Percentiles rank a stretch among this genome's conserved stretches.
phyloP scores from a whole-genome alignment of 805 yeast species.

The Spathaspora boniae region DNA sequence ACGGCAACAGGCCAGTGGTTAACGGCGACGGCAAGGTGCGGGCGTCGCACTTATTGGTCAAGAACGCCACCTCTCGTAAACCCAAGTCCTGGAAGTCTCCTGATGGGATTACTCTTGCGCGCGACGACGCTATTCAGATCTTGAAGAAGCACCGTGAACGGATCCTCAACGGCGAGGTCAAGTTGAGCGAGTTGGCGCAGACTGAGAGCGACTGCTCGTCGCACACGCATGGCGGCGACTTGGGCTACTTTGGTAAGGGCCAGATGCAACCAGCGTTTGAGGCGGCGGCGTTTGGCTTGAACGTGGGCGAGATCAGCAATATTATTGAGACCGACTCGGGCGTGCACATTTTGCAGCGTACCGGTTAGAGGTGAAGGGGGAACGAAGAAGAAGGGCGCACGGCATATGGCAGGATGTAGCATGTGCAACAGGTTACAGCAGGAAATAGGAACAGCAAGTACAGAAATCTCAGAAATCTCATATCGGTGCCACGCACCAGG shows the following conservation, averaged over 20 bases:
- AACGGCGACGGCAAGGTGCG: conserved; percentile 57
- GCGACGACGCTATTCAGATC: conserved; percentile 77
- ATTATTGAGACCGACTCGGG: conserved; percentile 90
- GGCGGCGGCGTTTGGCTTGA: conserved; percentile 74
- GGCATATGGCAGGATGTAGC: too few species aligned
- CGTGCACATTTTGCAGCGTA: conserved; percentile 81
- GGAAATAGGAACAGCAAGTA: too few species aligned
- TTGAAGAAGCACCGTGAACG: conserved; percentile 54
- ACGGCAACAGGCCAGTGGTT: conserved; percentile 44
- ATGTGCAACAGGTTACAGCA: too few species aligned
- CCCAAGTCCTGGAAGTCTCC: conserved; percentile 88
- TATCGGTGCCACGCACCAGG: too few species aligned
- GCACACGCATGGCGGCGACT: conserved; percentile 84
- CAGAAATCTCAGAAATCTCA: too few species aligned
- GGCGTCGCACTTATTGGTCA: conserved; percentile 77
- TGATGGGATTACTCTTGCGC: conserved; percentile 67
- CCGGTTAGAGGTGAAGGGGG: conserved; percentile 43
- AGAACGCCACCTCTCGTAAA: conserved; percentile 79
- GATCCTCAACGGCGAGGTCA: conserved; percentile 60
- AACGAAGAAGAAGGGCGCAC: neutral
- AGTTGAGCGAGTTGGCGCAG: conserved; percentile 68
- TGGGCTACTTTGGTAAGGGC: conserved; percentile 84
- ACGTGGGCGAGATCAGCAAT: conserved; percentile 79
- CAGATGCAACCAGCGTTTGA: conserved; percentile 96
- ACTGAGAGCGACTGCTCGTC: conserved; percentile 89